phyloP scores from a whole-genome alignment of 192 early-diverging fungal genomes.

The Podila clonocystis region DNA sequence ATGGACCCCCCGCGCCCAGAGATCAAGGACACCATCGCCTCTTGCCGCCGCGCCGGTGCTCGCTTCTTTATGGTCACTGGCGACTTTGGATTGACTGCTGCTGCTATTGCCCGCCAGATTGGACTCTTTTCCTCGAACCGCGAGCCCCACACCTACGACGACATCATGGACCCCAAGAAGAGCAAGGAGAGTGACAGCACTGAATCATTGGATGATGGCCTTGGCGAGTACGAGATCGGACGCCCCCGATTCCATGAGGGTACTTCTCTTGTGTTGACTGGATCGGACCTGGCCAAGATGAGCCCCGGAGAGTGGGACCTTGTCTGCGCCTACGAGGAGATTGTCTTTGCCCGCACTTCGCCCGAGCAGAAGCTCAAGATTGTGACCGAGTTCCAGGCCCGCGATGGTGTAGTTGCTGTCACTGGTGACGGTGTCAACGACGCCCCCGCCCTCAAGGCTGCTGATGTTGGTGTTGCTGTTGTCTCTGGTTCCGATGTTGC shows the following conservation, averaged over 20 bases:
- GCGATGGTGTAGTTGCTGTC: slow-evolving; percentile 82
- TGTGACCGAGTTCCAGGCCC: slow-evolving; percentile 77
- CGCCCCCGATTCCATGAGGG: slow-evolving; percentile 31
- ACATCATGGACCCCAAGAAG: slow-evolving; percentile 35
- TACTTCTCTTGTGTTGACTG: slow-evolving; percentile 68
- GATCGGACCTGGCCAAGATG: slow-evolving; percentile 70
- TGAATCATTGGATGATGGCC: slow-evolving; percentile 15
- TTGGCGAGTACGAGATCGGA: slow-evolving; percentile 23
- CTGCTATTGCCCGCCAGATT: slow-evolving; percentile 80
- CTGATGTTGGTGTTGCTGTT: slow-evolving; percentile 92
- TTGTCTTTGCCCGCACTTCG: slow-evolving; percentile 91
- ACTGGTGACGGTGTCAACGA: slow-evolving; percentile 97
- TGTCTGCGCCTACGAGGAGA: slow-evolving; percentile 74
- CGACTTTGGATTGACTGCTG: slow-evolving; percentile 83
- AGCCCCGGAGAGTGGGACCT: slow-evolving; percentile 77
- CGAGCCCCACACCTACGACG: slow-evolving; percentile 47
- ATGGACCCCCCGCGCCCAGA: slow-evolving; percentile 88
- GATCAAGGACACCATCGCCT: slow-evolving; percentile 69
- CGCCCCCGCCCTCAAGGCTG: slow-evolving; percentile 88
- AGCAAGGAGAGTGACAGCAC: slow-evolving; percentile 14
- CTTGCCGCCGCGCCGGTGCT: slow-evolving; percentile 72
- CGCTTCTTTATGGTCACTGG: slow-evolving; percentile 92
- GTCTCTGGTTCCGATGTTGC: slow-evolving; percentile 85
- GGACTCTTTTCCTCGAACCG: slow-evolving; percentile 67
- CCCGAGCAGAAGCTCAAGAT: slow-evolving; percentile 83